Evolutionary conservation across 75 land plant species (phyloP).

Genomic region (Selaginella tamariscina): DNA sequence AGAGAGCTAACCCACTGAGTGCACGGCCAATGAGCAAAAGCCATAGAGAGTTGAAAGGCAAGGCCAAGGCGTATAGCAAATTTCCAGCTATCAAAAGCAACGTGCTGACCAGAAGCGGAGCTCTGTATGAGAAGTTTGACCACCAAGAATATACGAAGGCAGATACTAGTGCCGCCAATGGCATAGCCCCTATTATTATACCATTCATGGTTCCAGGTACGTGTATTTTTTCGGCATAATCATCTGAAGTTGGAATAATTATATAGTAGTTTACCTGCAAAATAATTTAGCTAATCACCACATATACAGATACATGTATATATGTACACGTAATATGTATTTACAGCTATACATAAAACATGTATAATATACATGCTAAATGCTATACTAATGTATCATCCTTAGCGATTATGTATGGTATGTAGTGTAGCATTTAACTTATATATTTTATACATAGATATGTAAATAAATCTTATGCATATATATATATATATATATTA

Average conservation of each 20-base stretch:
- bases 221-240: constrained; percentile 24
- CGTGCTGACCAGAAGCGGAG: constrained; percentile 27
- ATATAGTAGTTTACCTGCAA: constrained; percentile 33
- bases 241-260: constrained; percentile 32
- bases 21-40: constrained; percentile 27
- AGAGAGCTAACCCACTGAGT: constrained; percentile 19
- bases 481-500: too few species aligned
- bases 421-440: too few species aligned
- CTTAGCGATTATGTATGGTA: too few species aligned
- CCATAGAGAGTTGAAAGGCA: constrained; percentile 27
- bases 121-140: constrained; percentile 28
- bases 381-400: too few species aligned
- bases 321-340: too few species aligned
- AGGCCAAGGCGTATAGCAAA: constrained; percentile 26
- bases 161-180: constrained; percentile 26
- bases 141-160: constrained; percentile 29
- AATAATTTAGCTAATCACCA: too few species aligned
- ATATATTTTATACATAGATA: too few species aligned
- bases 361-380: too few species aligned
- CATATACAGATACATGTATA: too few species aligned
- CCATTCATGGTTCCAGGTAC: constrained; percentile 30
- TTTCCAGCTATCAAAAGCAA: constrained; percentile 26
- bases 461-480: too few species aligned
- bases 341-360: too few species aligned
- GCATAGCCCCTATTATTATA: constrained; percentile 32